Evolutionary conservation across 176 grass and related monocot species (phyloP), one percentile per base, ranked within the genome.

Genomic region (Oryza glaberrima): DNA sequence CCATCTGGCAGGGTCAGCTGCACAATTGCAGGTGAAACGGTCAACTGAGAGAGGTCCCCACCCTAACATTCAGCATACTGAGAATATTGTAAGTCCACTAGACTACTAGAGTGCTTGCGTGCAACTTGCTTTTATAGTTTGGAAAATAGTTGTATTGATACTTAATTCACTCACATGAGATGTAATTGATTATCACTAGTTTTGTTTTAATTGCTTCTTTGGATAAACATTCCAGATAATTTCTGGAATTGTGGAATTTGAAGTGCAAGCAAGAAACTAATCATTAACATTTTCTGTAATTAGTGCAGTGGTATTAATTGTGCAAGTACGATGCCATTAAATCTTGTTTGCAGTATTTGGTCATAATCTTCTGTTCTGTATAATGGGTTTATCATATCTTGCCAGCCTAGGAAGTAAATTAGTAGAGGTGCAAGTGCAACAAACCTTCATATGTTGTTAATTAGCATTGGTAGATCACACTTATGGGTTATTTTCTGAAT

Each of bases 1-100:
- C 81, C 75, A 89, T 89, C 82, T 64, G 73, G 68, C 84, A 28
- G 79, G 80, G 25, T 75, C 77, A 58, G 70, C 87, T 80, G 69
- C 83, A 83, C 80, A 83, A 23, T 85, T 90, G 48, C 91, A 95
- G 76, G 85, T 91, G 54, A 95, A 93, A 84, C 67, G 40, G 47
- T 16, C 74, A 67, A 70, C 80, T 69, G 81, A 83, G 10, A 90
- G 46, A 75, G 61, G 88, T 84, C n/a, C 28, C 11, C 63, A 84
- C 81, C 46, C 82, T 61, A 77, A 32, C 6, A 79, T 71, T 80
- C 85, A 77, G 13, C 63, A 28, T 72, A 81, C 47, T 47, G 70
- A 92, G 23, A 88, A 81, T 76, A 43, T 83, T 65, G 85, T 93
- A 88, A 88, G 91, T 86, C 56, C 6, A 56, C 52, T 20, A 58